Conservation (phyloP, 257 asterid genomes). For the Primulina eburnea region DNA sequence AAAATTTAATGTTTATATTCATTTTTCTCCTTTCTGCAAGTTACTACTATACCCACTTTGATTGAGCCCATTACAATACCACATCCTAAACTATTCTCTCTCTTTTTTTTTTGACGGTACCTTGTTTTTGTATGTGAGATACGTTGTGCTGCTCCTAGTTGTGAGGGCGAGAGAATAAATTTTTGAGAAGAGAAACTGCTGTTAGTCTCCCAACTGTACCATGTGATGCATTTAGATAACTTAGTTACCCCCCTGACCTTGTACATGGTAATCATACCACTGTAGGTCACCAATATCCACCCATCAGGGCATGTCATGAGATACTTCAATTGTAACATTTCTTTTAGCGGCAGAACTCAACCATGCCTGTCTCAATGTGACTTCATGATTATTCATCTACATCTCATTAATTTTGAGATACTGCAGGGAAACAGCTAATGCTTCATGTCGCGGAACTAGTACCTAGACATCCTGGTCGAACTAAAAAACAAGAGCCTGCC, state of each 20-base stretch:
- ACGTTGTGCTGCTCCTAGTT: background rate
- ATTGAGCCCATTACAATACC: no score
- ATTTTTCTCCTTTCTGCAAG: no score
- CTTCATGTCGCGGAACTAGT: constrained; percentile 80
- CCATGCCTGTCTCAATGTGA: background rate
- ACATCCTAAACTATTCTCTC: no score
- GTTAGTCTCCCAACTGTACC: no score
- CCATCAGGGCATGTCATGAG: background rate
- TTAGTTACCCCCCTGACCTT: background rate
- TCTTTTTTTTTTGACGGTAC: background rate
- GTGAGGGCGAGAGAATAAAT: background rate
- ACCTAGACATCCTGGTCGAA: constrained; percentile 86
- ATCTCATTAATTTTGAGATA: background rate
- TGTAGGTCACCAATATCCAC: no score
- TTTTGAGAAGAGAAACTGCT: no score
- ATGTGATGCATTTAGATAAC: background rate
- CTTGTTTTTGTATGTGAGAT: background rate
- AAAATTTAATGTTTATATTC: no score
- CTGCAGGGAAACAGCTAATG: constrained; percentile 85
- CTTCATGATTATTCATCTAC: background rate
- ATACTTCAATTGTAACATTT: no score
- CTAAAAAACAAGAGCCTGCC: constrained; percentile 77
- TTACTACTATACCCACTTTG: no score
- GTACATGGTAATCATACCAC: background rate
- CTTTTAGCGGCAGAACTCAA: background rate